These are phyloP conservation scores for Plasmodium vivax DNA, from an alignment of 169 alveolate genomes.

Conservation along the genomic window DNA sequence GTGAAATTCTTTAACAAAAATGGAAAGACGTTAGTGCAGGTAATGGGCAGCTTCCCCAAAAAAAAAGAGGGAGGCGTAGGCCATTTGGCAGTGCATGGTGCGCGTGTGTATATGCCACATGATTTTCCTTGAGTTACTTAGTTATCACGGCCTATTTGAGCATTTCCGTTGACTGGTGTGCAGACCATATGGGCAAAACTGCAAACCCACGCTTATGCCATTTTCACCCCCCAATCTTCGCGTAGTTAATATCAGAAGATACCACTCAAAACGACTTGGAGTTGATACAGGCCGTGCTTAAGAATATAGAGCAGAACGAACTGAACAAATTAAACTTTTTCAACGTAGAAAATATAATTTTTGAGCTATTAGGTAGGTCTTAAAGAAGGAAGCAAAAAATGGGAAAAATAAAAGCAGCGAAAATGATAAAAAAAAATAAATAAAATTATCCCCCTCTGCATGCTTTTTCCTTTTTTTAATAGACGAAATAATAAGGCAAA, in stretches of 20 bases:
- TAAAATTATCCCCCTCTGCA: background rate
- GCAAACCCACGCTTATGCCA: background rate
- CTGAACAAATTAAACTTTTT: slow-evolving; percentile 48
- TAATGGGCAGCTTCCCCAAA: background rate
- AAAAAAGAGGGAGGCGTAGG: background rate
- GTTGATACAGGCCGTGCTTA: slow-evolving; percentile 41
- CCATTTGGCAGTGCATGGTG: background rate
- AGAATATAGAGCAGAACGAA: slow-evolving; percentile 47
- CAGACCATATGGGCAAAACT: background rate
- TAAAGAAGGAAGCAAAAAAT: background rate
- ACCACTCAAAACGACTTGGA: slow-evolving; percentile 36
- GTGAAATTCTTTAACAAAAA: slow-evolving; percentile 39
- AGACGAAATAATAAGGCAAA: slow-evolving; percentile 63
- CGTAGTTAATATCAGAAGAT: slow-evolving; percentile 52
- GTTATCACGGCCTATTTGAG: background rate
- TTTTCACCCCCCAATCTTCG: background rate
- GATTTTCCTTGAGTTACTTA: background rate
- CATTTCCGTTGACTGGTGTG: background rate
- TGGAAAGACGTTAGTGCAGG: slow-evolving; percentile 56
- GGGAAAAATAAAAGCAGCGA: background rate
- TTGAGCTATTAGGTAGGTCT: slow-evolving; percentile 66
- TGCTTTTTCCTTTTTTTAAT: background rate
- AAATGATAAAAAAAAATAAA: background rate
- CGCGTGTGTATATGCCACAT: background rate
- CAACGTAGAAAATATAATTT: slow-evolving; percentile 48